phyloP scores from a whole-genome alignment of 2,329 filamentous ascomycete genomes.

The Atkinsonella texensis region DNA sequence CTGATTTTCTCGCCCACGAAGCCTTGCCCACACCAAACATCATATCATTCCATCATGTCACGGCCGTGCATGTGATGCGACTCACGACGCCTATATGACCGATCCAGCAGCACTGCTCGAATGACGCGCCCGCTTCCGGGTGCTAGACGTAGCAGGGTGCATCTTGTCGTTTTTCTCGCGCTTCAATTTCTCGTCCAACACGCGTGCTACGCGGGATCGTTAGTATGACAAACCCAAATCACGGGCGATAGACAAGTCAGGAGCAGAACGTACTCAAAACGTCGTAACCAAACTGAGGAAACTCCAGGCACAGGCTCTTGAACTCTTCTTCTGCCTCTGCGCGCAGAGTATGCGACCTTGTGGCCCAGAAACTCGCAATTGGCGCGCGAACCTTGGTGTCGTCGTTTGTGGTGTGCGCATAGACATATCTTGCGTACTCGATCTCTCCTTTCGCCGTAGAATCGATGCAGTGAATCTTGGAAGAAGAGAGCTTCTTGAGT shows the following conservation, averaged over 20 bases:
- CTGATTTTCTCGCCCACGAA: neutral
- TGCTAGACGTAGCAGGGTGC: conserved; percentile 36
- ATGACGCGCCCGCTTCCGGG: conserved; percentile 45
- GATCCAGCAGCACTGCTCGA: conserved; percentile 24
- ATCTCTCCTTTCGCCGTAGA: conserved; percentile 84
- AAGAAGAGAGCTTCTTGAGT: conserved; percentile 66
- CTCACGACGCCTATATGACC: neutral
- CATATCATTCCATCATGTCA: neutral
- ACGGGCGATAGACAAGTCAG: neutral
- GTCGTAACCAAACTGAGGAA: conserved; percentile 86
- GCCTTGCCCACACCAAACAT: neutral
- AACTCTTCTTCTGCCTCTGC: conserved; percentile 82
- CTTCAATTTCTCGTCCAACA: conserved; percentile 56
- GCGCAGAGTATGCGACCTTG: conserved; percentile 64
- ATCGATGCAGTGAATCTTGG: conserved; percentile 86
- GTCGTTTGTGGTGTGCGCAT: conserved; percentile 58
- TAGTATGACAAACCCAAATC: conserved; percentile 3
- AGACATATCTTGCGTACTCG: conserved; percentile 82
- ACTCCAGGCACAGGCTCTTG: conserved; percentile 72
- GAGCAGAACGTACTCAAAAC: conserved; percentile 54
- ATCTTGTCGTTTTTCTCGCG: conserved; percentile 49
- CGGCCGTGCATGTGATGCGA: neutral
- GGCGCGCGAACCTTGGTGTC: conserved; percentile 68
- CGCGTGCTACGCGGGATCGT: conserved; percentile 35
- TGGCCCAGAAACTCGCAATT: conserved; percentile 85